Evolutionary conservation across 768 basidiomycete species (phyloP).

Genomic region (Amanita rubescens): DNA sequence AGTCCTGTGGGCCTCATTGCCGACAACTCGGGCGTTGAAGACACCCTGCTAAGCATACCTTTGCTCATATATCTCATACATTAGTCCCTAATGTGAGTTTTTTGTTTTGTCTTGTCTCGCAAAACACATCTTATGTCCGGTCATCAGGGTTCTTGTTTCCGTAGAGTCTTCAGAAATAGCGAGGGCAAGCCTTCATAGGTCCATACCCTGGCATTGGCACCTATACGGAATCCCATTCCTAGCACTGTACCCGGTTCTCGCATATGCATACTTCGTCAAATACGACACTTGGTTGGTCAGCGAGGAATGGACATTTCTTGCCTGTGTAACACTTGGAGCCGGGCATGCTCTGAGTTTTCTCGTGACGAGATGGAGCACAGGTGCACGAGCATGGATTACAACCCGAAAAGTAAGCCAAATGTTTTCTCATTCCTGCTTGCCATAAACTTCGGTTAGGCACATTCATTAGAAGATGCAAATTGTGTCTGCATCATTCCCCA

Average conservation of each 20-base stretch:
- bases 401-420: constrained; percentile 51
- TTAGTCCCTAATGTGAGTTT: not conserved
- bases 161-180: constrained; percentile 65
- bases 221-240: constrained; percentile 74
- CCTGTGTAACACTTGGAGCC: constrained; percentile 75
- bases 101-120: not conserved
- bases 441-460: constrained; percentile 32
- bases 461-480: constrained; percentile 62
- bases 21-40: not conserved
- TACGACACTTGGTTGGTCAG: constrained; percentile 89
- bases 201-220: constrained; percentile 62
- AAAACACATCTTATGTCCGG: too few relatives aligned
- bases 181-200: constrained; percentile 56
- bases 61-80: not conserved
- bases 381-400: constrained; percentile 72
- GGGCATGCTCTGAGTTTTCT: constrained; percentile 92
- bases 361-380: constrained; percentile 82
- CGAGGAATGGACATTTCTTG: constrained; percentile 97
- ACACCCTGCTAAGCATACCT: not conserved
- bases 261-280: constrained; percentile 86
- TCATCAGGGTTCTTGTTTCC: constrained; percentile 36
- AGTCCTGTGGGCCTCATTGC: not conserved
- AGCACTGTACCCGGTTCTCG: constrained; percentile 73
- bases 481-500: constrained; percentile 78
- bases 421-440: not conserved